Conservation (phyloP, 2,329 filamentous ascomycete species). For the Botryotinia convoluta region DNA sequence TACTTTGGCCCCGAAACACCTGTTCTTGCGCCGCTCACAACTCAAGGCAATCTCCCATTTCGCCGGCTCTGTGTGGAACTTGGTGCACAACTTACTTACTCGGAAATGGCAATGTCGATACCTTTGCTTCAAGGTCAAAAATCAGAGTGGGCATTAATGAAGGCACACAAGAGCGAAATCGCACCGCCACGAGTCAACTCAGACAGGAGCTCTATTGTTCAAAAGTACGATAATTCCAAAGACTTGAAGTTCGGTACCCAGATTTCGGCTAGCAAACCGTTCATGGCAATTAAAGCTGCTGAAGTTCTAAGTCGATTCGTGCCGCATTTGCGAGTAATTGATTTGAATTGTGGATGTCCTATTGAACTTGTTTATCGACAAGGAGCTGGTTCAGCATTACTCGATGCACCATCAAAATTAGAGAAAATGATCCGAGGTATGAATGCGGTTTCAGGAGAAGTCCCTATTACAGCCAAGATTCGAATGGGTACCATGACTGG, state of each 20-base stretch:
- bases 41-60: slow-evolving; percentile 94
- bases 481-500: slow-evolving; percentile 84
- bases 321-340: slow-evolving; percentile 83
- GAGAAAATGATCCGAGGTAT: slow-evolving; percentile 95
- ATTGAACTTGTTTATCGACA: slow-evolving; percentile 90
- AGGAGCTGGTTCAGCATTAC: slow-evolving; percentile 84
- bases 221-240: slow-evolving; percentile 75
- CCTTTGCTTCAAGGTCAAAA: slow-evolving; percentile 87
- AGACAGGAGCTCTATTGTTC: slow-evolving; percentile 52
- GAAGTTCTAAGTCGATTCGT: slow-evolving; percentile 75
- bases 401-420: slow-evolving; percentile 84
- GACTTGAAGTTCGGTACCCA: slow-evolving; percentile 91
- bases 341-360: slow-evolving; percentile 95
- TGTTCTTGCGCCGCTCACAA: slow-evolving; percentile 89
- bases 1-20: slow-evolving; percentile 96
- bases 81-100: slow-evolving; percentile 91
- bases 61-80: slow-evolving; percentile 84
- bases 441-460: slow-evolving; percentile 86
- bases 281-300: slow-evolving; percentile 83
- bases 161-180: slow-evolving; percentile 82
- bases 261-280: slow-evolving; percentile 88
- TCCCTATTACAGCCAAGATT: slow-evolving; percentile 93
- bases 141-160: slow-evolving; percentile 91
- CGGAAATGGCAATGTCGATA: slow-evolving; percentile 94
- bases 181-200: slow-evolving; percentile 63